A percentile compares a stretch with the other conserved stretches of the same genome.
phyloP scores from a whole-genome alignment of 1,284 basidiomycete genomes.

The Cryptococcus hybrid region DNA sequence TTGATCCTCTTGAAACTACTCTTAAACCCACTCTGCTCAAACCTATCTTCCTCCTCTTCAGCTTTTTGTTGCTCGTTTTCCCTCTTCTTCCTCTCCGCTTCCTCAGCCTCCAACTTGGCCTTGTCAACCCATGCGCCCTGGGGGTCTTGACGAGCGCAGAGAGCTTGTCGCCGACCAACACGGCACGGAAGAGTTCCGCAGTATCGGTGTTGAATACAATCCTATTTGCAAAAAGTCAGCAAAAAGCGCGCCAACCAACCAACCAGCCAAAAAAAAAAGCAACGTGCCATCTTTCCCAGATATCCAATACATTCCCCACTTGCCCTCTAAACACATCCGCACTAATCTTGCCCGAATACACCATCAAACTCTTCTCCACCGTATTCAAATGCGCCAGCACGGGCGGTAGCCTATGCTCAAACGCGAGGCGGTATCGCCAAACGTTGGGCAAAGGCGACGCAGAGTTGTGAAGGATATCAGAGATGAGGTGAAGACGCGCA shows the following conservation, averaged over 20 bases:
- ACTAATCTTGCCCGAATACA: conserved; percentile 76
- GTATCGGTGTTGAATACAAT: conserved; percentile 86
- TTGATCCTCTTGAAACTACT: conserved; percentile 42
- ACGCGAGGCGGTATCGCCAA: conserved; percentile 91
- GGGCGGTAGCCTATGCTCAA: conserved; percentile 77
- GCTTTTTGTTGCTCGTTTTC: conserved; percentile 6
- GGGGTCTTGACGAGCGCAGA: not conserved
- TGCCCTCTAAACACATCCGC: conserved; percentile 92
- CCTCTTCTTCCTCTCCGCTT: not conserved
- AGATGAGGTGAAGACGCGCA: conserved; percentile 89
- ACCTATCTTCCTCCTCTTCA: conserved; percentile 52
- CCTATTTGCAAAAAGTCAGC: too few species aligned
- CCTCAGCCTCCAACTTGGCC: not conserved
- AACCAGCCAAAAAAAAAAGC: conserved; percentile 45
- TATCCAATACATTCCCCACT: conserved; percentile 76
- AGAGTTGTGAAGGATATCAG: conserved; percentile 96
- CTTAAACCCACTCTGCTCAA: conserved; percentile 69
- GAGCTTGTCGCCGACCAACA: conserved; percentile 64
- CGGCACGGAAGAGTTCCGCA: conserved; percentile 65
- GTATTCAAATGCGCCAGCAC: conserved; percentile 93
- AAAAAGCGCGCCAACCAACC: not conserved
- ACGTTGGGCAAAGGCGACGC: conserved; percentile 52
- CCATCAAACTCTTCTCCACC: conserved; percentile 78
- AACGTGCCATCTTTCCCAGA: conserved; percentile 93
- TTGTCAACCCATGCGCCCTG: not conserved